Conservation (phyloP, 2,329 filamentous ascomycete species). For the Calonectria multiphialidica region DNA sequence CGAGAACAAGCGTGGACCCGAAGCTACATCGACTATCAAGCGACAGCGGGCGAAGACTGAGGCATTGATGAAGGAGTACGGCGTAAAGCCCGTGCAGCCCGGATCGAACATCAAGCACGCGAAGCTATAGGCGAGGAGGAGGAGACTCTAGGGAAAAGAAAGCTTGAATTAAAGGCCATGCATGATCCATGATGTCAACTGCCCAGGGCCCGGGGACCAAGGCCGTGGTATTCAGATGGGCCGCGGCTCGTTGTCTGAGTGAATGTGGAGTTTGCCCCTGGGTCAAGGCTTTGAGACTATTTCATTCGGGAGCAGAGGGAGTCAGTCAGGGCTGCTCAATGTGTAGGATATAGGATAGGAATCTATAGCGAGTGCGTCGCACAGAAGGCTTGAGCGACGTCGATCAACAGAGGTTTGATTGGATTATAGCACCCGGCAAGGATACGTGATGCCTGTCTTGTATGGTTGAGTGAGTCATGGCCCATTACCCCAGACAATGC, state of each 20-base stretch:
- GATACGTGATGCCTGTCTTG: constrained; percentile 3
- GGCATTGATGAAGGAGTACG: constrained; percentile 73
- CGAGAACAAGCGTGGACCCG: constrained; percentile 78
- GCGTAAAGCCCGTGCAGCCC: constrained; percentile 59
- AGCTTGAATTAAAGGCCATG: not conserved
- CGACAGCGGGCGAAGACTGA: constrained; percentile 75
- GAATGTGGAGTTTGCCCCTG: constrained; percentile 19
- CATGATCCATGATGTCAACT: constrained; percentile 12
- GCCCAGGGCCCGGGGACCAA: constrained; percentile 1
- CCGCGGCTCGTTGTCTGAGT: constrained; percentile 28
- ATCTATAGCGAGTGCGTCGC: constrained; percentile 1
- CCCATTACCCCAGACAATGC: constrained; percentile 26
- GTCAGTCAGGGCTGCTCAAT: not conserved
- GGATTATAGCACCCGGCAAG: constrained; percentile 6
- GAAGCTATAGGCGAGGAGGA: constrained; percentile 56
- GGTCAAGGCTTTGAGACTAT: not conserved
- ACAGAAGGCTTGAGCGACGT: not conserved
- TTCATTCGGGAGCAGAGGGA: not conserved
- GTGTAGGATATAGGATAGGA: constrained; percentile 19
- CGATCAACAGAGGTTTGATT: constrained; percentile 14
- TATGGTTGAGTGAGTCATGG: constrained; percentile 18
- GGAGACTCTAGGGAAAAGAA: not conserved
- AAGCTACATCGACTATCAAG: constrained; percentile 71
- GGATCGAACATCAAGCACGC: constrained; percentile 63
- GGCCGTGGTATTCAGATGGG: not conserved